Percentiles rank a stretch among this genome's conserved stretches.
Evolutionary conservation across 495 filamentous ascomycete genomes (phyloP).

Genomic region (Penicillium waksmanii): DNA sequence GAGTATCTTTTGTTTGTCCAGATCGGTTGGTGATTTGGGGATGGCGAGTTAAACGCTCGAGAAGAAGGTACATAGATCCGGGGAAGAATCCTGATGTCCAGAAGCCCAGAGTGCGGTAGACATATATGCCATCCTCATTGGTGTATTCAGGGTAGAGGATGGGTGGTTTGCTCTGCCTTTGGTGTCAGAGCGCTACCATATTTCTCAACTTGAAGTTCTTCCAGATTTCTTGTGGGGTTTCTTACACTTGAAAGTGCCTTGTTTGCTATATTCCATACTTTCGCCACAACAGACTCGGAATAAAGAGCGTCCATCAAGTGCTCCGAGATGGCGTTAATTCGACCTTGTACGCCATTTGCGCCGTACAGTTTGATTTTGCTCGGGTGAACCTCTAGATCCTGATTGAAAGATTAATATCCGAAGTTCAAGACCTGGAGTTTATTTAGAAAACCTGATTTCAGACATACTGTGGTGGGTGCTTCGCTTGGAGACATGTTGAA

Average conservation of each 20-base stretch:
- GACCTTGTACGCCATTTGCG: conserved; percentile 8
- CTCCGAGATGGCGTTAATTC: conserved; percentile 6
- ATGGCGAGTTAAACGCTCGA: conserved; percentile 25
- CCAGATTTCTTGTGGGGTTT: background rate
- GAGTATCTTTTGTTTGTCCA: background rate
- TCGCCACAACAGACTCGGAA: conserved; percentile 31
- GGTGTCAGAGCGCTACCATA: background rate
- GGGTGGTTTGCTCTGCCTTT: conserved; percentile 18
- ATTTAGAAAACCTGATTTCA: background rate
- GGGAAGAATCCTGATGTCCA: conserved; percentile 50
- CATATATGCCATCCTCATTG: conserved; percentile 30
- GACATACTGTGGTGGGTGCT: conserved; percentile 7
- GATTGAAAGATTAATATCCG: background rate
- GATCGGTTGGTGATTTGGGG: conserved; percentile 2
- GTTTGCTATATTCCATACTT: conserved; percentile 38
- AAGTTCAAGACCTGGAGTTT: background rate
- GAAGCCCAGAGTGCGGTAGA: conserved; percentile 33
- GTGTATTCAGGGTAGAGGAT: conserved; percentile 36
- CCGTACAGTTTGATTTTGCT: background rate
- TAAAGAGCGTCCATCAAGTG: conserved; percentile 22
- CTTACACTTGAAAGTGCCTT: conserved; percentile 22
- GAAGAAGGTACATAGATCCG: conserved; percentile 38
- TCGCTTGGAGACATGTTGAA: conserved; percentile 14
- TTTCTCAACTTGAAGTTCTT: background rate
- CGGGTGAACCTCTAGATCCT: background rate